Base-by-base conservation (phyloP, 1,284 basidiomycete species). In the Puccinia polysora region DNA sequence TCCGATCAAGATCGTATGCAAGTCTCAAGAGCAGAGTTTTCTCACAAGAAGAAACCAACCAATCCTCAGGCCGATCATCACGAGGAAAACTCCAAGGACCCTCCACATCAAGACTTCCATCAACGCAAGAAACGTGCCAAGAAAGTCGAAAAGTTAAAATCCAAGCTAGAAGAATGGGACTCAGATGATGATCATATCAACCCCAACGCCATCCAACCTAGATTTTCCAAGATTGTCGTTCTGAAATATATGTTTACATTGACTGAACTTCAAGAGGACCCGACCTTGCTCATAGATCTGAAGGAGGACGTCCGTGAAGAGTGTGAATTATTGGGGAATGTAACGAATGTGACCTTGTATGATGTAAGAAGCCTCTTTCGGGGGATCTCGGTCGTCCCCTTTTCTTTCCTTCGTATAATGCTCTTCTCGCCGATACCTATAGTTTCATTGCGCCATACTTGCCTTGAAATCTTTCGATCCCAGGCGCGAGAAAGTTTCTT, bases 221-320 rank as follows among this genome's bases (percentile, higher is more conserved):
- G 85, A 75, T 86, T 85, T 75, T 85, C 83, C 77, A 84, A 91
- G 47, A 87, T 96, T 3, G 92, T 96, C 10, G 91, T 97, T 0
- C 82, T 97, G 69, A 92, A 91, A 78, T 87, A 91, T 77, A 98
- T 98, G 93, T 99, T 99, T 79, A 89, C 88, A 5, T 83, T 90
- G 2, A 81, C 88, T 75, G 91, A 96, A 77, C 84, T 99, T 0
- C 88, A 91, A 43, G 86, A 91, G 76, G 95, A 99, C 77, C 84
- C 91, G 0, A 85, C 89, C 3, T 81, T 98, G 23, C 82, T 97
- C 12, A 84, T 98, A 10, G 95, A 98, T 77, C 84, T 97, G 64
- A 97, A 97, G 78, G 89, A 96, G 76, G 95, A 98, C 76, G 93
- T 98, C 8, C 85, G 95, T 69, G 92, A 96, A 47, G 95, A 99